Evolutionary conservation across 768 basidiomycete species (phyloP).

Genomic region (Suillus spraguei): DNA sequence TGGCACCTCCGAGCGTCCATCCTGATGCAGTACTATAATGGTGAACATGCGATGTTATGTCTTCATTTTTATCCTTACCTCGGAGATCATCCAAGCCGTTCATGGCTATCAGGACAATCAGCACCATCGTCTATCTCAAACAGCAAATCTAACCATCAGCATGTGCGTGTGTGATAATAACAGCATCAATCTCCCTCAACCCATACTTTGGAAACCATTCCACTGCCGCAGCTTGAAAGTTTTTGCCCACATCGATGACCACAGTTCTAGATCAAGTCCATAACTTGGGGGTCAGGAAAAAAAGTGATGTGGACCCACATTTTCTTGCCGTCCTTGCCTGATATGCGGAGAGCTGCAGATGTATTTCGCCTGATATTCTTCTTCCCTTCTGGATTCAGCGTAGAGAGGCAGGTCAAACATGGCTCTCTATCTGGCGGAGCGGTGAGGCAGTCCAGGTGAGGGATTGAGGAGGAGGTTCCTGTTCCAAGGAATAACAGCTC

Average conservation of each 20-base stretch:
- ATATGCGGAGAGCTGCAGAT: constrained; percentile 61
- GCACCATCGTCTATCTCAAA: not conserved
- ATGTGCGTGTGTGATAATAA: constrained; percentile 88
- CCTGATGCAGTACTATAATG: constrained; percentile 40
- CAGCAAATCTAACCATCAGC: constrained; percentile 59
- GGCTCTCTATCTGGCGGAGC: constrained; percentile 50
- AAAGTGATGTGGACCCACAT: constrained; percentile 47
- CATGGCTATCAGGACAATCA: constrained; percentile 53
- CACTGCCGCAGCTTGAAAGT: constrained; percentile 60
- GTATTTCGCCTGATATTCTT: constrained; percentile 88
- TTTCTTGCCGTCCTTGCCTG: constrained; percentile 38
- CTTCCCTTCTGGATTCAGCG: constrained; percentile 69
- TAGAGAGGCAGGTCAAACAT: constrained; percentile 70
- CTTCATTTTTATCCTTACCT: constrained; percentile 45
- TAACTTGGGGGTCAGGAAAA: not conserved
- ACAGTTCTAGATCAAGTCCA: constrained; percentile 53
- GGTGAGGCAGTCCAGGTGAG: constrained; percentile 75
- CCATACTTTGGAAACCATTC: constrained; percentile 74
- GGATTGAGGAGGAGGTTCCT: constrained; percentile 76
- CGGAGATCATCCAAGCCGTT: constrained; percentile 90
- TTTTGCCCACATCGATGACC: constrained; percentile 86
- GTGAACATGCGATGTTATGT: not conserved
- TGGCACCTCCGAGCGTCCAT: constrained; percentile 69
- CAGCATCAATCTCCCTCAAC: constrained; percentile 68
- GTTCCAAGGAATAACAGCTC: constrained; percentile 86